phyloP scores from a whole-genome alignment of 192 early-diverging fungal genomes.

The Mortierella antarctica region DNA sequence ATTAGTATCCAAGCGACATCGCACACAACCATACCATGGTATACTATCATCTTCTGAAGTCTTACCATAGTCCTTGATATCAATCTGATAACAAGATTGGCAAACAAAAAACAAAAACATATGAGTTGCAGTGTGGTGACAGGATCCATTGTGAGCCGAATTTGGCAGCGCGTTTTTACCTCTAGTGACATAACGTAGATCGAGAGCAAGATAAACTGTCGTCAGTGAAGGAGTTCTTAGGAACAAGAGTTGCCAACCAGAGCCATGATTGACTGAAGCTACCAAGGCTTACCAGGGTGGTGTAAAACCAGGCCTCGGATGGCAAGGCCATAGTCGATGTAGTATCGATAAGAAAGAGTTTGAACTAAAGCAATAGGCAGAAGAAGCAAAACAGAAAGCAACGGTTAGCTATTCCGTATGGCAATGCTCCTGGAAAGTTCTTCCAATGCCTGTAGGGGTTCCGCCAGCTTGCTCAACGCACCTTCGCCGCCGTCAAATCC shows the following conservation, averaged over 20 bases:
- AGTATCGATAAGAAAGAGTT: slow-evolving; percentile 67
- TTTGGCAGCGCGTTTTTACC: slow-evolving; percentile 1
- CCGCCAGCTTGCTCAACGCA: background rate
- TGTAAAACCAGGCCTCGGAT: slow-evolving; percentile 76
- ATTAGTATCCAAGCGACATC: background rate
- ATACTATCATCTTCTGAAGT: background rate
- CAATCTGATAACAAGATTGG: slow-evolving; percentile 45
- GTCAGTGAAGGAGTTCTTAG: background rate
- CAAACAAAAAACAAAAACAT: background rate
- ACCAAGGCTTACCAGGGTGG: slow-evolving; percentile 48
- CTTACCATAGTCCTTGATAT: slow-evolving; percentile 71
- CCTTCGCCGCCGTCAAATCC: slow-evolving; percentile 66
- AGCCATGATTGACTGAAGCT: background rate
- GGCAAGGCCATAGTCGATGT: slow-evolving; percentile 77
- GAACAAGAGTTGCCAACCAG: too few relatives aligned
- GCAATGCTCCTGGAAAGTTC: background rate
- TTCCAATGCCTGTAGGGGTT: too few relatives aligned
- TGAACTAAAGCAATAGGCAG: slow-evolving; percentile 38
- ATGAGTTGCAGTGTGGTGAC: background rate
- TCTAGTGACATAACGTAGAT: slow-evolving; percentile 6
- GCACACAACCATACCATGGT: background rate
- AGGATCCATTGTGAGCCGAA: background rate
- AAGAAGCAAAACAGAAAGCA: background rate
- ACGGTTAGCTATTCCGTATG: background rate
- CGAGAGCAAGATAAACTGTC: background rate